phyloP scores from a whole-genome alignment of 306 rosid species.

The Carpinus viminea region DNA sequence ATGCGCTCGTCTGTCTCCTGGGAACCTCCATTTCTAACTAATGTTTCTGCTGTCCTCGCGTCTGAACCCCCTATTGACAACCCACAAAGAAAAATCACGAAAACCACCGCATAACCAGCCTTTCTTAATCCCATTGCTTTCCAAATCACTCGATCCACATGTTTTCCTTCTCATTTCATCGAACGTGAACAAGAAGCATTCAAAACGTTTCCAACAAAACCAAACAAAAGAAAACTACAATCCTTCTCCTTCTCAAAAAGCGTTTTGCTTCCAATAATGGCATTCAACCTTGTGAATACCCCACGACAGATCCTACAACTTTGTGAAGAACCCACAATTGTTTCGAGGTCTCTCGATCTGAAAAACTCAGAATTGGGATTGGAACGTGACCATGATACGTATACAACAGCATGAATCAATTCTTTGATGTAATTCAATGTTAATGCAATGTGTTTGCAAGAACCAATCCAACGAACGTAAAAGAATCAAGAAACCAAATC shows the following conservation, averaged over 20 bases:
- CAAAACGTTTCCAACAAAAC: conserved; percentile 22
- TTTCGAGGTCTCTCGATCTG: conserved; percentile 22
- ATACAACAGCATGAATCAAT: background rate
- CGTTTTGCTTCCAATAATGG: conserved; percentile 25
- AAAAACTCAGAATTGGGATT: conserved; percentile 26
- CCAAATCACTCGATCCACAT: conserved; percentile 36
- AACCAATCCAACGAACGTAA: conserved; percentile 37
- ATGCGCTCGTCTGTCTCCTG: conserved; percentile 26
- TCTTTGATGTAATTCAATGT: background rate
- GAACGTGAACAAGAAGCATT: conserved; percentile 25
- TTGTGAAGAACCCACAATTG: conserved; percentile 25
- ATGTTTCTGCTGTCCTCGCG: conserved; percentile 46
- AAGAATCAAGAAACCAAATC: conserved; percentile 21
- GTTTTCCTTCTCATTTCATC: conserved; percentile 66
- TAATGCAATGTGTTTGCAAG: conserved; percentile 10
- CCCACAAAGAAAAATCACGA: conserved; percentile 66
- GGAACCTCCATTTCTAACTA: conserved; percentile 24
- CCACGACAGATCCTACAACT: conserved; percentile 12
- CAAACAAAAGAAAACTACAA: background rate
- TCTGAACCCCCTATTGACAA: conserved; percentile 65
- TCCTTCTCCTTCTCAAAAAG: conserved; percentile 11
- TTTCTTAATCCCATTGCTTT: conserved; percentile 61
- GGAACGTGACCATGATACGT: conserved; percentile 15
- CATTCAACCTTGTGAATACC: conserved; percentile 20
- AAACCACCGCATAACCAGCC: conserved; percentile 48